phyloP scores from a whole-genome alignment of 257 asterid species.

The Solanum piurae region DNA sequence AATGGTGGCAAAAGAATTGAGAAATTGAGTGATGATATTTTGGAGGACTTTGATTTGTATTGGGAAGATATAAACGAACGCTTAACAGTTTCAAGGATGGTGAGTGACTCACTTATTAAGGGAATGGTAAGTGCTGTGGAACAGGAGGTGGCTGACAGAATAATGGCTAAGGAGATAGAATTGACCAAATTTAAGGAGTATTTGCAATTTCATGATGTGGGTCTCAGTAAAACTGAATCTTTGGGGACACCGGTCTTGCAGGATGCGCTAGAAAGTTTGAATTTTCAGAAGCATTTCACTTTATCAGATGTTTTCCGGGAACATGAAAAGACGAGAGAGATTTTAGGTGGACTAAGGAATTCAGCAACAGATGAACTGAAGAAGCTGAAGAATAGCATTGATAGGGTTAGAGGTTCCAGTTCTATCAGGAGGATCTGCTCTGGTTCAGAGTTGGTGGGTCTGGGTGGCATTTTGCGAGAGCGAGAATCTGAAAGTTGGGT shows the following conservation, averaged over 20 bases:
- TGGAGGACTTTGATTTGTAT: conserved; percentile 62
- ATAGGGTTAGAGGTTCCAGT: conserved; percentile 23
- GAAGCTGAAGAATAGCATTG: conserved; percentile 41
- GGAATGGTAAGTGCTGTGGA: conserved; percentile 89
- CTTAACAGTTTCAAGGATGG: conserved; percentile 64
- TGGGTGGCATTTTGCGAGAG: conserved; percentile 43
- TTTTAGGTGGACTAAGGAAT: conserved; percentile 24
- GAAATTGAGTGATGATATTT: conserved; percentile 49
- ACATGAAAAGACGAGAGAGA: conserved; percentile 35
- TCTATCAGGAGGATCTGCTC: conserved; percentile 35
- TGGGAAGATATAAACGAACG: conserved; percentile 54
- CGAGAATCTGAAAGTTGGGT: conserved; percentile 35
- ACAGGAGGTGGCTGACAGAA: conserved; percentile 54
- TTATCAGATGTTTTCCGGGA: conserved; percentile 14
- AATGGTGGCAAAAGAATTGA: conserved; percentile 22
- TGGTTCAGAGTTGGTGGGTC: conserved; percentile 44
- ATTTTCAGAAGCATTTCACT: conserved; percentile 8
- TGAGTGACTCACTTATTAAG: conserved; percentile 66
- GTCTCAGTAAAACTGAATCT: conserved; percentile 7
- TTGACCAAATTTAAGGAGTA: conserved; percentile 30
- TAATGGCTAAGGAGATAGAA: conserved; percentile 63
- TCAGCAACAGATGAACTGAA: conserved; percentile 35
- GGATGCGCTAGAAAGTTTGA: neutral
- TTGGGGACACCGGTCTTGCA: neutral
- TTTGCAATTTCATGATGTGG: conserved; percentile 13